Percentiles rank a stretch among this genome's conserved stretches.
These are phyloP conservation scores for Macrolepiota dolichaula DNA, from an alignment of 768 basidiomycete genomes.

Conservation along the genomic window DNA sequence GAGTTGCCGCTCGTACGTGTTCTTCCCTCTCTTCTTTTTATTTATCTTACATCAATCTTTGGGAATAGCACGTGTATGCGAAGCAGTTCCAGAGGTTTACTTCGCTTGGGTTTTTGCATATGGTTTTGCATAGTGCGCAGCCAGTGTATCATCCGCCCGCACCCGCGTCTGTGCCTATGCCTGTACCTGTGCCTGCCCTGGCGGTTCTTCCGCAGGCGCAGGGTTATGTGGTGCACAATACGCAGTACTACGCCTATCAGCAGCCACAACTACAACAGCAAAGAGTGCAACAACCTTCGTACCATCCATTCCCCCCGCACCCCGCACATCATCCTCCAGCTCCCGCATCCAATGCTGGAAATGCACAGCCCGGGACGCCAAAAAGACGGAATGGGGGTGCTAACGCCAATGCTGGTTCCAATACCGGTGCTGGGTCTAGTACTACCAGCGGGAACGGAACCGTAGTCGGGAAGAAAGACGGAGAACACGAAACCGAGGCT, in stretches of 20 bases:
- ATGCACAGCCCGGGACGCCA: neutral
- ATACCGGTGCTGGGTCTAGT: neutral
- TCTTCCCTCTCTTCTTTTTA: neutral
- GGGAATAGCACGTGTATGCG: conserved; percentile 50
- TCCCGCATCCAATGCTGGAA: neutral
- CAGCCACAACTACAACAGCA: conserved; percentile 28
- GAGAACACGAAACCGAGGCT: neutral
- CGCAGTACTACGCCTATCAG: neutral
- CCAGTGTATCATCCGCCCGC: neutral
- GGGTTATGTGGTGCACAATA: no score
- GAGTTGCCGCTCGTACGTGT: conserved; percentile 46
- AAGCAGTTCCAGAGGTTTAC: conserved; percentile 42
- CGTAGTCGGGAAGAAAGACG: neutral
- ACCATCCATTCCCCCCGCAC: neutral
- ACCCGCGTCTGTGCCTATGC: conserved; percentile 42
- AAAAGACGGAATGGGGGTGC: neutral
- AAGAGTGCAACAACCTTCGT: conserved; percentile 41
- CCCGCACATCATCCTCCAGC: neutral
- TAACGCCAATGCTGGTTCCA: neutral
- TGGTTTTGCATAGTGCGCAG: conserved; percentile 35
- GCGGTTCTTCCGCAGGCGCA: no score
- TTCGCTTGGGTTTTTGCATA: conserved; percentile 56
- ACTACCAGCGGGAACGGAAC: neutral
- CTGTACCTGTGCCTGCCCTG: no score
- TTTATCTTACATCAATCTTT: neutral